A percentile compares a stretch with the other conserved stretches of the same genome.
Conservation (phyloP, 2,329 filamentous ascomycete species). For the Arachnomyces sp. region DNA sequence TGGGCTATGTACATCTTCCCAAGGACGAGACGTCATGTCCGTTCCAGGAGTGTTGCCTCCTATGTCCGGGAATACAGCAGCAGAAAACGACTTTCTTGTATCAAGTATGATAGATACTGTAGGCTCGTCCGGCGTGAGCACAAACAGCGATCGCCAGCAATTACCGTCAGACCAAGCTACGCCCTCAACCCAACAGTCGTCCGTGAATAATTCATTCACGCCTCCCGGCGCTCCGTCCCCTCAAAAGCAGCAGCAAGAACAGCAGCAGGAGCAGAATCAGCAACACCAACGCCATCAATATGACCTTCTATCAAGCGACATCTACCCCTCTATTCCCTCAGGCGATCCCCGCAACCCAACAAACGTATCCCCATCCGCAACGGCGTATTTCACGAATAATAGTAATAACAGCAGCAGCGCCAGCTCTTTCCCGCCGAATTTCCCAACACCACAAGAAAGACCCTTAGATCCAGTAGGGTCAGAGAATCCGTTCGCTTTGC, state of each 20-base stretch:
- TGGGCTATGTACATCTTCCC: not conserved
- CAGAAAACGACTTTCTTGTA: conserved; percentile 6
- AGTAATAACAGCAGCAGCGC: not conserved
- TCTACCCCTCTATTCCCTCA: conserved; percentile 5
- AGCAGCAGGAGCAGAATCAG: conserved; percentile 6
- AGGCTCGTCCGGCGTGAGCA: conserved; percentile 22
- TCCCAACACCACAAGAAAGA: not conserved
- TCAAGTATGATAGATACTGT: conserved; percentile 25
- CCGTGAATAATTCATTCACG: conserved; percentile 29
- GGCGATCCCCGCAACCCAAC: conserved; percentile 9
- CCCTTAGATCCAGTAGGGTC: not conserved
- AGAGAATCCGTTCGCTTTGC: conserved; percentile 2
- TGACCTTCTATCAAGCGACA: not conserved
- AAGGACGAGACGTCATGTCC: not conserved
- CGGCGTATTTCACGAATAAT: not conserved
- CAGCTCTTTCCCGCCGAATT: not conserved
- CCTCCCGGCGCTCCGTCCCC: conserved; percentile 21
- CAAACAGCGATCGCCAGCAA: conserved; percentile 21
- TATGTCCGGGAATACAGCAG: conserved; percentile 1
- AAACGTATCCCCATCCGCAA: not conserved
- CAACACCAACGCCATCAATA: too few relatives aligned
- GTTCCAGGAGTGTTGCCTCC: conserved; percentile 1
- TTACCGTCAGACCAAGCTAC: conserved; percentile 28
- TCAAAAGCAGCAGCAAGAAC: conserved; percentile 15
- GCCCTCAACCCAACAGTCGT: conserved; percentile 30